phyloP scores from a whole-genome alignment of 2,329 filamentous ascomycete genomes.

The Ophiobolus disseminans region DNA sequence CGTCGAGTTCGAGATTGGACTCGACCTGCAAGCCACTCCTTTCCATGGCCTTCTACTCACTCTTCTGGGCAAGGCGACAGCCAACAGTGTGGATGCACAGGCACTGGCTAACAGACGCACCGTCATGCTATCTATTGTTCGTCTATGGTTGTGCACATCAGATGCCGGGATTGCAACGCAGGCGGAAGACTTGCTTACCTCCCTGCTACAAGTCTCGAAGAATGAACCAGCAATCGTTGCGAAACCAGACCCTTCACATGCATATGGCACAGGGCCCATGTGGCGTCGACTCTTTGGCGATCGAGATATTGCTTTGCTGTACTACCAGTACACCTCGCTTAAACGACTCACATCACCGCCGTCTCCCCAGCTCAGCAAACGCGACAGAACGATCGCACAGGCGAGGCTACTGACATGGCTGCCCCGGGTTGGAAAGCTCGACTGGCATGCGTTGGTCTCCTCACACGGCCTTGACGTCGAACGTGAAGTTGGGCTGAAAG shows the following conservation, averaged over 20 bases:
- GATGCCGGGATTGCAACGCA: slow-evolving; percentile 63
- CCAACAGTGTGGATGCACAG: slow-evolving; percentile 61
- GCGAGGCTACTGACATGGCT: slow-evolving; percentile 66
- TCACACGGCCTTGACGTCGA: slow-evolving; percentile 63
- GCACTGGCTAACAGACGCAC: slow-evolving; percentile 64
- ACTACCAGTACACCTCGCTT: slow-evolving; percentile 64
- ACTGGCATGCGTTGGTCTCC: slow-evolving; percentile 61
- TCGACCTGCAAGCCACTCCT: slow-evolving; percentile 56
- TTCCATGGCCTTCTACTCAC: slow-evolving; percentile 65
- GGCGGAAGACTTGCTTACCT: slow-evolving; percentile 60
- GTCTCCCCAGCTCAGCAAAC: slow-evolving; percentile 52
- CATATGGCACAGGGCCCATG: slow-evolving; percentile 53
- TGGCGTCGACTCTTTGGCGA: slow-evolving; percentile 70
- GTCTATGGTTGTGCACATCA: slow-evolving; percentile 64
- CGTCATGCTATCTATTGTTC: slow-evolving; percentile 62
- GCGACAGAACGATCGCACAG: slow-evolving; percentile 65
- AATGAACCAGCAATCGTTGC: slow-evolving; percentile 51
- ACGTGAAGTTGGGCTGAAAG: slow-evolving; percentile 40
- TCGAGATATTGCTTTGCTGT: slow-evolving; percentile 62
- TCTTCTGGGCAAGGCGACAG: slow-evolving; percentile 63
- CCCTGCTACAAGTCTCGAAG: slow-evolving; percentile 58
- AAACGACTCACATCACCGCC: slow-evolving; percentile 43
- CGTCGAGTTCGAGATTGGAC: slow-evolving; percentile 62
- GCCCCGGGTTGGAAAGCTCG: slow-evolving; percentile 59
- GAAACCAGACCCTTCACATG: slow-evolving; percentile 31